A percentile compares a stretch with the other conserved stretches of the same genome.
These are phyloP conservation scores for Lentinula boryana DNA, from an alignment of 768 basidiomycete genomes.

Conservation along the genomic window DNA sequence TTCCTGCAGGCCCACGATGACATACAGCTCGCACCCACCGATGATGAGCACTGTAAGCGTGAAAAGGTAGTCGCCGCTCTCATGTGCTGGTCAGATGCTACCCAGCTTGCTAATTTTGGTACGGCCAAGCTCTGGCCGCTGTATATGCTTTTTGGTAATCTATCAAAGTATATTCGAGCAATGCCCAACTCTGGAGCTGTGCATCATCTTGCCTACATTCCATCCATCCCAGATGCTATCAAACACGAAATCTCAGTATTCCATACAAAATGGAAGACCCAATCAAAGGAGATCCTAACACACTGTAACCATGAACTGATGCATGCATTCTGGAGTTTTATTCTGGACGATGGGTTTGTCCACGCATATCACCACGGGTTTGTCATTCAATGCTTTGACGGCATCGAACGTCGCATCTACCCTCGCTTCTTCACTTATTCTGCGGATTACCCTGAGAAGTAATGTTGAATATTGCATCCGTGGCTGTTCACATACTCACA, in stretches of 20 bases:
- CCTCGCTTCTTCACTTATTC: slow-evolving; percentile 26
- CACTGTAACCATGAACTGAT: slow-evolving; percentile 26
- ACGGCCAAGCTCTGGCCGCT: slow-evolving; percentile 29
- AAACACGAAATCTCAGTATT: background rate
- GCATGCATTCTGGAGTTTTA: slow-evolving; percentile 20
- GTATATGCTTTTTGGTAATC: slow-evolving; percentile 31
- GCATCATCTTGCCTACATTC: background rate
- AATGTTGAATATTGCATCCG: too few species aligned
- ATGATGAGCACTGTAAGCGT: too few species aligned
- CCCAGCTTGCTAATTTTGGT: slow-evolving; percentile 29
- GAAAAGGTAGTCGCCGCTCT: slow-evolving; percentile 21
- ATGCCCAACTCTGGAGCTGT: slow-evolving; percentile 15
- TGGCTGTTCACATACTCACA: too few species aligned
- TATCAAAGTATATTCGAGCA: slow-evolving; percentile 28
- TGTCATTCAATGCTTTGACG: slow-evolving; percentile 22
- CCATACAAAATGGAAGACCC: slow-evolving; percentile 7
- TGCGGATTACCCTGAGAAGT: slow-evolving; percentile 34
- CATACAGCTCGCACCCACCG: too few species aligned
- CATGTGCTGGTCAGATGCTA: slow-evolving; percentile 29
- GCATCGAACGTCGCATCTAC: slow-evolving; percentile 19
- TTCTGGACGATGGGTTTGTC: slow-evolving; percentile 7
- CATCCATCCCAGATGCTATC: background rate
- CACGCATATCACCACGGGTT: slow-evolving; percentile 18
- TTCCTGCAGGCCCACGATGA: too few species aligned
- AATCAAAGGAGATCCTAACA: slow-evolving; percentile 14